Evolutionary conservation across 495 filamentous ascomycete species (phyloP).

Genomic region (Hyaloscypha finlandica): DNA sequence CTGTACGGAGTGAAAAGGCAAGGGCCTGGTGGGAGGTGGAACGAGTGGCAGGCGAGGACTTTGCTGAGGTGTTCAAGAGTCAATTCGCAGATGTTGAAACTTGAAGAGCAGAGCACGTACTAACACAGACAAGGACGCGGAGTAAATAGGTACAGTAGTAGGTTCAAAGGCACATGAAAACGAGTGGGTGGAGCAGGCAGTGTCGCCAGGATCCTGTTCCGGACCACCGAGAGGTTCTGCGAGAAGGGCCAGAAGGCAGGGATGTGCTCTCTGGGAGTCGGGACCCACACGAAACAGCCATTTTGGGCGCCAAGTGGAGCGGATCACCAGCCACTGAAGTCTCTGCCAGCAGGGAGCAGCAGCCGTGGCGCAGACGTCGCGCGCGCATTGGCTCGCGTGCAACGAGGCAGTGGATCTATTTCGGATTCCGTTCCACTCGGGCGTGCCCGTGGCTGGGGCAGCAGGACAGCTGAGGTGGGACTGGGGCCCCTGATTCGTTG

Average conservation of each 20-base stretch:
- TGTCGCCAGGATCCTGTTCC: neutral
- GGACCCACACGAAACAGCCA: constrained; percentile 23
- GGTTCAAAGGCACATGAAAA: constrained; percentile 6
- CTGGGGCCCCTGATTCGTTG: too few species aligned
- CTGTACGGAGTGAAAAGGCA: constrained; percentile 3
- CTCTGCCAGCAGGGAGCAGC: neutral
- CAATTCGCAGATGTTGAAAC: constrained; percentile 7
- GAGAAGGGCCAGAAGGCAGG: constrained; percentile 3
- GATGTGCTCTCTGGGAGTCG: constrained; percentile 1
- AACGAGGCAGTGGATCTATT: neutral
- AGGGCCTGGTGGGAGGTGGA: neutral
- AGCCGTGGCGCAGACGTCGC: neutral
- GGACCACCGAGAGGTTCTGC: neutral
- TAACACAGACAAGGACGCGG: constrained; percentile 8
- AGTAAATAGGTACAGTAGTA: neutral
- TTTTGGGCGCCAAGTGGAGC: constrained; percentile 13
- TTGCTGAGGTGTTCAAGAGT: neutral
- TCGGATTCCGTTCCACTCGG: too few species aligned
- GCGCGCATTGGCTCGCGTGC: neutral
- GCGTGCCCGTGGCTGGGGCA: too few species aligned
- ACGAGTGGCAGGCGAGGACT: neutral
- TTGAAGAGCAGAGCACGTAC: constrained; percentile 4
- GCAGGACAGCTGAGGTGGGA: too few species aligned
- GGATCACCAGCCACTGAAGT: constrained; percentile 7
- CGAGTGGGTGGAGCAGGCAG: neutral